phyloP scores from a whole-genome alignment of 257 asterid species.

The Solanum paucissectum region DNA sequence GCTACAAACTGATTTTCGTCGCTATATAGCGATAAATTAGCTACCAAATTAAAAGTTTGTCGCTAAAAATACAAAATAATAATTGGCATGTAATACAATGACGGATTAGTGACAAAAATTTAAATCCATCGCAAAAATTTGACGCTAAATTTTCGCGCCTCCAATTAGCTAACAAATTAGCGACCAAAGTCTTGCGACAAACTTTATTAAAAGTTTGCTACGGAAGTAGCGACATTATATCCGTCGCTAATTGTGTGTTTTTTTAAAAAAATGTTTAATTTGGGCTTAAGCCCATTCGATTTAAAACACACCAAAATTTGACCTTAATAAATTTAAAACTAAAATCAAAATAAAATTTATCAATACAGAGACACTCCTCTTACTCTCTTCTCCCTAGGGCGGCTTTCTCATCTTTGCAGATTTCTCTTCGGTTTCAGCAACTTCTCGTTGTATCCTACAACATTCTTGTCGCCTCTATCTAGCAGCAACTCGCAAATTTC shows the following conservation, averaged over 20 bases:
- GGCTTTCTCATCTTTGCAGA: background rate
- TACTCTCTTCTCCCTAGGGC: too few relatives aligned
- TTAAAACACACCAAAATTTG: too few relatives aligned
- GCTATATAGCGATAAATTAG: too few relatives aligned
- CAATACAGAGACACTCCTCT: too few relatives aligned
- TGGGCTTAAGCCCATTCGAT: background rate
- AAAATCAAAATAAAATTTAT: too few relatives aligned
- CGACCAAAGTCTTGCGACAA: background rate
- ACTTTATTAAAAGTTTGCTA: too few relatives aligned
- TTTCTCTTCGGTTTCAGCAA: background rate
- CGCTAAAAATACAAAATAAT: background rate
- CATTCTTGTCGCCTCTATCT: background rate
- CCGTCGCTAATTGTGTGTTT: background rate
- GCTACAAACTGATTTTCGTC: background rate
- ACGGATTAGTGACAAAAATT: background rate
- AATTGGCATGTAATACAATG: background rate
- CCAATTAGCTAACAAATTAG: background rate
- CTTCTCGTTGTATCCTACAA: background rate
- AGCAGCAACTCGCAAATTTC: background rate
- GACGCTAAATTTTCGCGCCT: background rate
- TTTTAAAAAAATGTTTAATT: too few relatives aligned
- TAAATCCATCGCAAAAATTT: background rate
- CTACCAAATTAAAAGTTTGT: background rate
- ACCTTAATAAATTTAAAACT: too few relatives aligned
- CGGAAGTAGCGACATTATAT: background rate